Base-by-base conservation (phyloP, 371 early-diverging fungal genomes). In the Mycotypha africana region DNA sequence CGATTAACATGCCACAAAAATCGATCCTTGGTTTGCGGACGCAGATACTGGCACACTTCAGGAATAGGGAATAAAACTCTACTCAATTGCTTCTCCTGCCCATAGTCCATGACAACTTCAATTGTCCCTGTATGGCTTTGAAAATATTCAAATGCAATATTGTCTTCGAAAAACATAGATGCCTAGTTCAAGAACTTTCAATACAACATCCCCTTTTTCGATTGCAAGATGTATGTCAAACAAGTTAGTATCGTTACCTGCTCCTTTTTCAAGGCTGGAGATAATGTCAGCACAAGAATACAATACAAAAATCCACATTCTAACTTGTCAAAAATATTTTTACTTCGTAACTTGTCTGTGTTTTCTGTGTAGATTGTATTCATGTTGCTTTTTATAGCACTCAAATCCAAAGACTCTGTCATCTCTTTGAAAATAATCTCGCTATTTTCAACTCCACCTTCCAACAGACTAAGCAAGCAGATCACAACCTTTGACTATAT, bases 51-150 rank as follows among this genome's bases (percentile, higher is more conserved):
- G 42, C 80, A 77, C 0, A 79, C 57, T 36, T 74, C 77, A 7
- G 80, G 80, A 42, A 79, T 74, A 31, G 77, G 76, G 36, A 77
- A 79, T 17, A 79, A 45, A 0, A 74, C 75, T 15, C 63, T 58
- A 0, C 58, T 54, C 8, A 77, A 47, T 24, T 73, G 62, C 35
- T 74, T 70, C 43, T 58, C 62, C 37, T 46, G 69, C 30, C 49
- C 54, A 35, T 49, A 64, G 51, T 59, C 70, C 79, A 53, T 74
- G 15, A 79, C 35, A 14, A 79, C 70, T 45, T 79, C 80, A 26
- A 79, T 79, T 20, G 72, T 67, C 9, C 80, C 80, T 0, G 74
- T 75, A 41, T 74, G 60, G n/a, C 45, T 56, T 44, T 72, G 65
- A 44, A 77, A 71, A 23, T 60, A 67, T 9, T 58, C 49, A 43